Percentiles rank a stretch among this genome's conserved stretches.
Evolutionary conservation across 2,329 filamentous ascomycete genomes (phyloP).

Genomic region (Pezicula rhizophila): DNA sequence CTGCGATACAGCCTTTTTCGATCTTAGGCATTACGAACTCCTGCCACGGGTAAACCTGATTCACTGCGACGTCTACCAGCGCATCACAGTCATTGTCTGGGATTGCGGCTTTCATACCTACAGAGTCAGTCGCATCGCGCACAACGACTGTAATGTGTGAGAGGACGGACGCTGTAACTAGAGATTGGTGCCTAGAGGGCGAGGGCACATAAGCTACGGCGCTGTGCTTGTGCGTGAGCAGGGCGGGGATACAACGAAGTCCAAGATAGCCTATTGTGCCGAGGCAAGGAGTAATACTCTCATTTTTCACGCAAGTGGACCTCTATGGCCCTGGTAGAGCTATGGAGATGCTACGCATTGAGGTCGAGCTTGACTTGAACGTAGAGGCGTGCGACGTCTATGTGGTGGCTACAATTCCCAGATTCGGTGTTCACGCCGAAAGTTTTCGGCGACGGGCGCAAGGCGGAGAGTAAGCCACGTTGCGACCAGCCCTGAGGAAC

Average conservation of each 20-base stretch:
- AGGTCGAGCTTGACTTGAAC: too few relatives aligned
- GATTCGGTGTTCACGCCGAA: too few relatives aligned
- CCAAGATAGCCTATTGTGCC: constrained; percentile 35
- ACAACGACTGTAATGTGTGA: constrained; percentile 26
- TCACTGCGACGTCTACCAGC: constrained; percentile 34
- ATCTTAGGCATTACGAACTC: constrained; percentile 31
- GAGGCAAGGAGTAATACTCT: constrained; percentile 34
- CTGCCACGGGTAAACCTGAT: constrained; percentile 32
- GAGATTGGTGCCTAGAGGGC: constrained; percentile 29
- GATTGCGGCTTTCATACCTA: constrained; percentile 30
- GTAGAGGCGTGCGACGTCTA: too few relatives aligned
- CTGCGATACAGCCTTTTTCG: constrained; percentile 15
- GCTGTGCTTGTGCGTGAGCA: constrained; percentile 28
- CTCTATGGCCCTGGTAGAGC: too few relatives aligned
- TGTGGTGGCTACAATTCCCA: too few relatives aligned
- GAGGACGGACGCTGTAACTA: constrained; percentile 29
- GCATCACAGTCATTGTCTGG: constrained; percentile 31
- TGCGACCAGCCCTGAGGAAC: too few relatives aligned
- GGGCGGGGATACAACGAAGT: constrained; percentile 28
- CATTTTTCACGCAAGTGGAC: constrained; percentile 20
- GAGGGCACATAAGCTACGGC: constrained; percentile 35
- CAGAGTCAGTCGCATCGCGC: constrained; percentile 32
- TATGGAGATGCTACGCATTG: too few relatives aligned
- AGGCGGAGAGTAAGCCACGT: too few relatives aligned
- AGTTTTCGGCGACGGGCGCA: too few relatives aligned